Percentiles rank a stretch among this genome's conserved stretches.
Conservation (phyloP, 176 grass and related monocot species). For the Raddia guianensis region DNA sequence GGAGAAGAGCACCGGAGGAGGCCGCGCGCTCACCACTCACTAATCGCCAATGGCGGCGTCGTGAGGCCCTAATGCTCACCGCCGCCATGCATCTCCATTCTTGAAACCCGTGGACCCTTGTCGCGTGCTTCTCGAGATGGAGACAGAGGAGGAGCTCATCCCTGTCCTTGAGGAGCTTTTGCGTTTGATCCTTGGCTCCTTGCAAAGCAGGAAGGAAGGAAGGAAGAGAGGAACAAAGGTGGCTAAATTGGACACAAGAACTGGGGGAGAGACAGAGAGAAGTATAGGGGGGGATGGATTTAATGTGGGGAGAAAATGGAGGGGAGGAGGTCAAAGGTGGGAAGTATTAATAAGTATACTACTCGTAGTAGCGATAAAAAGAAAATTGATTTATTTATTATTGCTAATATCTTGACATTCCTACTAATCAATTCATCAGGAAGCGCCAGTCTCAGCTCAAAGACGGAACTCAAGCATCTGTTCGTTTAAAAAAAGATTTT, state of each 20-base stretch:
- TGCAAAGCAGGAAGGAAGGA: conserved; percentile 19
- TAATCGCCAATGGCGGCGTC: conserved; percentile 26
- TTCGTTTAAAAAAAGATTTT: no score
- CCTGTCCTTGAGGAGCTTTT: neutral
- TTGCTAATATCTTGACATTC: neutral
- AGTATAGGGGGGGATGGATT: conserved; percentile 37
- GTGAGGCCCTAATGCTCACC: conserved; percentile 29
- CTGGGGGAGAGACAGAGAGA: neutral
- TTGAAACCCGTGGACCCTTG: conserved; percentile 25
- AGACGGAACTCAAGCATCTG: no score
- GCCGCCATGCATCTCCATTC: neutral
- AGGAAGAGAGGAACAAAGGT: conserved; percentile 26
- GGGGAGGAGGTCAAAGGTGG: neutral
- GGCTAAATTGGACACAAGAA: conserved; percentile 23
- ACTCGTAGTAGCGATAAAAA: neutral
- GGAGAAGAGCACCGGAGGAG: conserved; percentile 11
- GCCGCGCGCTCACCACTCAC: neutral
- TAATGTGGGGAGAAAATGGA: conserved; percentile 41
- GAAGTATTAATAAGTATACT: neutral
- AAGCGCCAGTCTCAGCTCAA: no score
- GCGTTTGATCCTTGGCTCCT: conserved; percentile 36
- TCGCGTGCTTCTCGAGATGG: conserved; percentile 4
- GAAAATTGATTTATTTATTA: neutral
- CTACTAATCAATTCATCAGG: no score
- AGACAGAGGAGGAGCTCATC: conserved; percentile 36